These are phyloP conservation scores for Claviceps sorghi DNA, from an alignment of 2,329 filamentous ascomycete genomes.

Conservation along the genomic window DNA sequence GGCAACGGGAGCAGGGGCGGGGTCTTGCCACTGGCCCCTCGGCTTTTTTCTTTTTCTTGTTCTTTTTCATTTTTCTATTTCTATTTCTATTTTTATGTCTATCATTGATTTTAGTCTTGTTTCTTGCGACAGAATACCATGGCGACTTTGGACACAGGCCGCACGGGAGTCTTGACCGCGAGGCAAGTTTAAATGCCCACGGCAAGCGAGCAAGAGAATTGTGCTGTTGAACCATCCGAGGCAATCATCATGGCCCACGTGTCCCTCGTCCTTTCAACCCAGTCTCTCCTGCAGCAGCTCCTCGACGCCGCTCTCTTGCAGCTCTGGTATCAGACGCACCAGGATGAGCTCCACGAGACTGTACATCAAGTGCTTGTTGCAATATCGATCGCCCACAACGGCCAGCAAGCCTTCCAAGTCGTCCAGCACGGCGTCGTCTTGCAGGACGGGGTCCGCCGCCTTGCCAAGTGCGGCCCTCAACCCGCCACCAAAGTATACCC, in stretches of 20 bases:
- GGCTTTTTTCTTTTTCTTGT: no score
- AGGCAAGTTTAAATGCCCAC: no score
- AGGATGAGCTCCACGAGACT: constrained; percentile 66
- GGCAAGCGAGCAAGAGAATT: no score
- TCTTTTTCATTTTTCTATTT: no score
- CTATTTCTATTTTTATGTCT: no score
- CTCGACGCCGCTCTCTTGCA: constrained; percentile 54
- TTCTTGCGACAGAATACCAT: no score
- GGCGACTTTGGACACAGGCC: no score
- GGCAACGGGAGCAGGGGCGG: no score
- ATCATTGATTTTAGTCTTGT: no score
- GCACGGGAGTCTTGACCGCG: no score
- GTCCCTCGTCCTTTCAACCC: constrained; percentile 8
- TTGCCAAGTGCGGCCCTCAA: constrained; percentile 13
- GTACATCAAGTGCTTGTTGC: constrained; percentile 87
- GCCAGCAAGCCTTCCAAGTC: constrained; percentile 55
- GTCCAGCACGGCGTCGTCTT: constrained; percentile 26
- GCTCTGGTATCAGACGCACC: constrained; percentile 71
- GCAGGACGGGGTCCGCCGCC: constrained; percentile 17
- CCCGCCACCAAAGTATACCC: constrained; percentile 35
- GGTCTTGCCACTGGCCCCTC: no score
- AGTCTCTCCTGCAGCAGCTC: constrained; percentile 65
- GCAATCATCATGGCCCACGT: neutral
- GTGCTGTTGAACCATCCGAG: neutral
- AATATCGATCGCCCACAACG: constrained; percentile 66